phyloP scores from a whole-genome alignment of 1,284 basidiomycete genomes.

The Ceratobasidium sp. region DNA sequence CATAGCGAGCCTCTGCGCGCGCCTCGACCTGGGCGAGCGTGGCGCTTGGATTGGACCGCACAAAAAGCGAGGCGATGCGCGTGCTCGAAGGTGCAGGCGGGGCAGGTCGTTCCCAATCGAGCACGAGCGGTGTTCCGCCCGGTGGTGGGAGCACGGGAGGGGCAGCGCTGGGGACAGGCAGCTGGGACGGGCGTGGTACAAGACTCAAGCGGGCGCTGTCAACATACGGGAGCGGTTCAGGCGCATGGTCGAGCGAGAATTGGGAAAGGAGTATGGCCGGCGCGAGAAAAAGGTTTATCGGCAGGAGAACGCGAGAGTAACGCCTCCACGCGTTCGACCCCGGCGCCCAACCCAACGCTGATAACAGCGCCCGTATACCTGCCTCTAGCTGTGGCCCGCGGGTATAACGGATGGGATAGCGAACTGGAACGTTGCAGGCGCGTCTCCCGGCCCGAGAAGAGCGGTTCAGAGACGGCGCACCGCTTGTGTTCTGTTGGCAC shows the following conservation, averaged over 20 bases:
- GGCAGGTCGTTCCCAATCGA: conserved; percentile 35
- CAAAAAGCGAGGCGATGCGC: conserved; percentile 34
- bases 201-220: conserved; percentile 29
- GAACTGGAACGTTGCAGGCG: too few species aligned
- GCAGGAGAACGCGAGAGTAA: too few species aligned
- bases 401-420: background rate
- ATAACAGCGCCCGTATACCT: too few species aligned
- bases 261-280: conserved; percentile 28
- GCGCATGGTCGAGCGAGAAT: background rate
- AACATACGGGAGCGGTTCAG: conserved; percentile 26
- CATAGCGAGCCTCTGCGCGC: conserved; percentile 31
- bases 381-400: too few species aligned
- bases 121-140: conserved; percentile 24
- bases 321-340: too few species aligned
- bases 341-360: too few species aligned
- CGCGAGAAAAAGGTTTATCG: background rate
- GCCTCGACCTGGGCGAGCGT: background rate
- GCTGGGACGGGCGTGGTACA: conserved; percentile 38
- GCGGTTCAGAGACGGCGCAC: too few species aligned
- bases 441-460: too few species aligned
- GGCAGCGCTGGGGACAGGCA: conserved; percentile 26
- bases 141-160: conserved; percentile 9
- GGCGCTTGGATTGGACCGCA: conserved; percentile 19
- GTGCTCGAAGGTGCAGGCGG: conserved; percentile 13
- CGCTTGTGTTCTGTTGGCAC: too few species aligned